Percentiles rank a stretch among this genome's conserved stretches.
Evolutionary conservation across 306 rosid genomes (phyloP).

Genomic region (Gleditsia sinensis): DNA sequence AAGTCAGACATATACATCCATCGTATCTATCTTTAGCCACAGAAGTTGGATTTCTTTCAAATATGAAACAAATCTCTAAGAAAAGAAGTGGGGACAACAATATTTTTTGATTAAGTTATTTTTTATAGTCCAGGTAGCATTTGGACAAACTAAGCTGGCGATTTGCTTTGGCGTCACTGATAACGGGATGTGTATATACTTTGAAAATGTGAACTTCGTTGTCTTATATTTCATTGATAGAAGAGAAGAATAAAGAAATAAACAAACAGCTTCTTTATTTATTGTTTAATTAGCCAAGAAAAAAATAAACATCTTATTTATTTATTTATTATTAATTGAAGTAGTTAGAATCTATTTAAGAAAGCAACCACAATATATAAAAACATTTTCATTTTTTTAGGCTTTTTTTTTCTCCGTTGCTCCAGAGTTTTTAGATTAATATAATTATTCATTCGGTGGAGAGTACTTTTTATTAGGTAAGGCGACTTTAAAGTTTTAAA

Average conservation of each 20-base stretch:
- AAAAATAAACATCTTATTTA: too few species aligned
- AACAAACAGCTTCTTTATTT: too few species aligned
- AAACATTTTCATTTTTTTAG: neutral
- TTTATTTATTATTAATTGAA: too few species aligned
- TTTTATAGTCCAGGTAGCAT: neutral
- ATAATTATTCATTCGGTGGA: too few species aligned
- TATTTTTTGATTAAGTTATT: neutral
- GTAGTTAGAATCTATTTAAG: neutral
- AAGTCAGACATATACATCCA: too few species aligned
- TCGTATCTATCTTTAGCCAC: too few species aligned
- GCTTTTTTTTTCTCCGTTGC: neutral
- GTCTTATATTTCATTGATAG: neutral
- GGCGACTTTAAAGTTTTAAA: neutral
- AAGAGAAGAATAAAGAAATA: neutral
- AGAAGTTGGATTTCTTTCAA: neutral
- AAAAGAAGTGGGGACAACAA: neutral
- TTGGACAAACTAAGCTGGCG: conserved; percentile 9
- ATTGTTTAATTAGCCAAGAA: too few species aligned
- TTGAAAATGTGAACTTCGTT: neutral
- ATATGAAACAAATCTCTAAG: neutral
- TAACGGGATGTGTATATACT: neutral
- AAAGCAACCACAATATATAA: too few species aligned
- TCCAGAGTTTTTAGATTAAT: neutral
- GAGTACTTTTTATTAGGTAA: neutral
- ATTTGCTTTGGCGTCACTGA: conserved; percentile 9